Evolutionary conservation across 1,284 basidiomycete species (phyloP).

Genomic region (Apiotrichum laibachii): DNA sequence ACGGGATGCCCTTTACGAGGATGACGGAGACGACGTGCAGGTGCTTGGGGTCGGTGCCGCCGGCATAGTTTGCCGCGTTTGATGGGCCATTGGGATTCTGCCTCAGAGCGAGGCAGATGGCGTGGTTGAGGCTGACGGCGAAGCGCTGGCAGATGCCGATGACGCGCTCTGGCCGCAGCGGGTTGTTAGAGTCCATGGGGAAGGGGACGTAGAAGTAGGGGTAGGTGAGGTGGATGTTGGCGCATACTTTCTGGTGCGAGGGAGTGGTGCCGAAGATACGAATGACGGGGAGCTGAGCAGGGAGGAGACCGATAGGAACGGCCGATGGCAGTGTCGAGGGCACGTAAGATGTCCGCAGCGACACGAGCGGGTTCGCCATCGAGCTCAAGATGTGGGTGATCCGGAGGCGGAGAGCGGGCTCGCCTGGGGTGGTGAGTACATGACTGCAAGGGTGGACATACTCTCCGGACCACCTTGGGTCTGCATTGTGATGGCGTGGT

Average conservation of each 20-base stretch:
- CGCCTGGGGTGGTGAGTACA: slow-evolving; percentile 15
- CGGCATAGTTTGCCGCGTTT: slow-evolving; percentile 30
- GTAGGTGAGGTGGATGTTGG: slow-evolving; percentile 76
- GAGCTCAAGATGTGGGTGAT: slow-evolving; percentile 52
- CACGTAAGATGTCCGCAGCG: slow-evolving; percentile 32
- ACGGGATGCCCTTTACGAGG: slow-evolving; percentile 89
- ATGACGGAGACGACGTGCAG: slow-evolving; percentile 63
- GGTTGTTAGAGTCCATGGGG: slow-evolving; percentile 52
- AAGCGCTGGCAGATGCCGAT: slow-evolving; percentile 47
- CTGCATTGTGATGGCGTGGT: slow-evolving; percentile 7
- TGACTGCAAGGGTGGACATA: not conserved
- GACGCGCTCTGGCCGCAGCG: slow-evolving; percentile 48
- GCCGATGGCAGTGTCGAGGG: slow-evolving; percentile 60
- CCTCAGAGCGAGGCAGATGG: slow-evolving; percentile 47
- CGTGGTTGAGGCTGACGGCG: slow-evolving; percentile 48
- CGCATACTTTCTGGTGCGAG: slow-evolving; percentile 71
- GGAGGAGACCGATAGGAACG: slow-evolving; percentile 45
- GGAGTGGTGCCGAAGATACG: slow-evolving; percentile 85
- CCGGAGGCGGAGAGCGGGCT: slow-evolving; percentile 44
- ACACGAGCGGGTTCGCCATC: slow-evolving; percentile 41
- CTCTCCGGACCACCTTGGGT: slow-evolving; percentile 26
- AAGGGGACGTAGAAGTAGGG: slow-evolving; percentile 60
- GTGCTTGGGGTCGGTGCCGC: slow-evolving; percentile 46
- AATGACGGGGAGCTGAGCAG: slow-evolving; percentile 71
- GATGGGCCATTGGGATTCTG: slow-evolving; percentile 39